Evolutionary conservation across 805 yeast genomes (phyloP).

Genomic region (Barnettozyma sucrosica): DNA sequence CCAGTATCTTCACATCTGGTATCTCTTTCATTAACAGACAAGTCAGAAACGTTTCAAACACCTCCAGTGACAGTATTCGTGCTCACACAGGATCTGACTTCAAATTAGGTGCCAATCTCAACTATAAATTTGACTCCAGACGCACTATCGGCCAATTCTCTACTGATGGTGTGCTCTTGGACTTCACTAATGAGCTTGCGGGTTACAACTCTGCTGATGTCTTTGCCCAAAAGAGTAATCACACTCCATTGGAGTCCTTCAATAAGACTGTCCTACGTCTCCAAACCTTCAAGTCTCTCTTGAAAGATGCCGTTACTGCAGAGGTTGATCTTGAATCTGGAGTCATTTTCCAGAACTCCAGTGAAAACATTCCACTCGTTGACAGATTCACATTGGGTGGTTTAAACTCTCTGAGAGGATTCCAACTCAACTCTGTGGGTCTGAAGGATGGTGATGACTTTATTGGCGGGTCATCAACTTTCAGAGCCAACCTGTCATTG

Average conservation of each 20-base stretch:
- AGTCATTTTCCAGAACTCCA: slow-evolving; percentile 32
- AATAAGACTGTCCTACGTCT: slow-evolving; percentile 17
- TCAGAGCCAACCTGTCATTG: slow-evolving; percentile 44
- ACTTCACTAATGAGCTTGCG: slow-evolving; percentile 39
- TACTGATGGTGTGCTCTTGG: slow-evolving; percentile 37
- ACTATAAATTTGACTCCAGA: slow-evolving; percentile 40
- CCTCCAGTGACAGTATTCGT: slow-evolving; percentile 51
- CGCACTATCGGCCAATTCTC: slow-evolving; percentile 38
- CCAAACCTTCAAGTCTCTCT: slow-evolving; percentile 34
- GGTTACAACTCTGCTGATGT: slow-evolving; percentile 26
- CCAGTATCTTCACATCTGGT: slow-evolving; percentile 40
- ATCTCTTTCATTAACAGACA: slow-evolving; percentile 55
- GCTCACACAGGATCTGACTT: slow-evolving; percentile 47
- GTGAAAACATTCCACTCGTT: slow-evolving; percentile 44
- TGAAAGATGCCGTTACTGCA: slow-evolving; percentile 41
- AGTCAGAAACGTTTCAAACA: slow-evolving; percentile 45
- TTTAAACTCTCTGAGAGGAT: slow-evolving; percentile 53
- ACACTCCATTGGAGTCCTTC: slow-evolving; percentile 27
- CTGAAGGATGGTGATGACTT: slow-evolving; percentile 39
- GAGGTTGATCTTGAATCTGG: slow-evolving; percentile 47
- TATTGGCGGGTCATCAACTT: slow-evolving; percentile 52
- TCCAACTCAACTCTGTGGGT: slow-evolving; percentile 55
- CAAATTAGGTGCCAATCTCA: slow-evolving; percentile 45
- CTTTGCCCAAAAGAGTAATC: slow-evolving; percentile 26
- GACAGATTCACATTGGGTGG: slow-evolving; percentile 80